Conservation (phyloP, 1,284 basidiomycete genomes). For the Leccinum pallidistipes region DNA sequence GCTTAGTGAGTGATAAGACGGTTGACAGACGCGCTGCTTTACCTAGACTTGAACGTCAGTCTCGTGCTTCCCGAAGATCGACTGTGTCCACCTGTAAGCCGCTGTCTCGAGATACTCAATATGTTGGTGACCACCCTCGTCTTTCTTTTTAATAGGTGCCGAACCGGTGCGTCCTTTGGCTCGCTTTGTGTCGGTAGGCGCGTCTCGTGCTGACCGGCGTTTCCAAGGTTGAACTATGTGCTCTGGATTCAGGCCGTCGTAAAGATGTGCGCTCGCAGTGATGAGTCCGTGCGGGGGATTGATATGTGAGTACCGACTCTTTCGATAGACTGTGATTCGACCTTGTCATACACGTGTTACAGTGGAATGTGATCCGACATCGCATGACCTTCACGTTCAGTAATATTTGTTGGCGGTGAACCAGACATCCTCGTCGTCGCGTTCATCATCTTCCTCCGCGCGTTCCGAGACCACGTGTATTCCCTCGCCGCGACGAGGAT, state of each 20-base stretch:
- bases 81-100: constrained; percentile 81
- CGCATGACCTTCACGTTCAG: no score
- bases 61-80: constrained; percentile 67
- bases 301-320: constrained; percentile 48
- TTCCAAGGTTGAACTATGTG: constrained; percentile 71
- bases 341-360: constrained; percentile 1
- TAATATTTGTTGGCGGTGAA: no score
- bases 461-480: no score
- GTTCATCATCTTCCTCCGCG: no score
- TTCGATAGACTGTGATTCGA: background rate
- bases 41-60: constrained; percentile 69
- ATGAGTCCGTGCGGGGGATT: constrained; percentile 40
- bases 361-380: constrained; percentile 58
- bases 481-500: no score
- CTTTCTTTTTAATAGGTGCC: constrained; percentile 50
- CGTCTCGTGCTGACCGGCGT: background rate
- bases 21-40: constrained; percentile 75
- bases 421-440: no score
- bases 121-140: background rate
- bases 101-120: background rate
- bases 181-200: background rate
- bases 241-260: constrained; percentile 72
- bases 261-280: constrained; percentile 15
- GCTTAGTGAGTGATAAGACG: constrained; percentile 44
- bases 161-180: constrained; percentile 49